These are phyloP conservation scores for Azolla pinnata DNA, from an alignment of 75 land plant genomes.

Conservation along the genomic window DNA sequence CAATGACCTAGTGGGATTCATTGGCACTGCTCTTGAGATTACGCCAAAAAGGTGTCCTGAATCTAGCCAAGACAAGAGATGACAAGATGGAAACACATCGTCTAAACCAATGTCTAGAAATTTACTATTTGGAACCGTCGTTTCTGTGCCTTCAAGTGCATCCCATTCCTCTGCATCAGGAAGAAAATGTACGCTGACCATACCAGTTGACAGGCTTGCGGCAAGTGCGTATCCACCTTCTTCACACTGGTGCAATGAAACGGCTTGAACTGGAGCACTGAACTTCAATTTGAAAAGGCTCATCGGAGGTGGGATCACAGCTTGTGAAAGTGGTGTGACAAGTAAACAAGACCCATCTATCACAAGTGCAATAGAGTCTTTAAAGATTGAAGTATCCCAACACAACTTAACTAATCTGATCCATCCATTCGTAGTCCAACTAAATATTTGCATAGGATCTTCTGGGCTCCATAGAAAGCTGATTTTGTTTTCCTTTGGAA, in stretches of 20 bases:
- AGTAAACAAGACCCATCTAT: slow-evolving; percentile 56
- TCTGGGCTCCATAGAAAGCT: slow-evolving; percentile 76
- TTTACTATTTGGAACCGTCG: slow-evolving; percentile 25
- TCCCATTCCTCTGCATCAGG: slow-evolving; percentile 48
- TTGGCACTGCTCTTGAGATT: slow-evolving; percentile 10
- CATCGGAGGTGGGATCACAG: slow-evolving; percentile 89
- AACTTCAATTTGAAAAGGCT: slow-evolving; percentile 55
- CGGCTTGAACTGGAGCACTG: slow-evolving; percentile 46
- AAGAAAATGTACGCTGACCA: slow-evolving; percentile 54
- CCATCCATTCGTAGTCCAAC: slow-evolving; percentile 64
- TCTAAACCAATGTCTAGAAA: too few relatives aligned
- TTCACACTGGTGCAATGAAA: slow-evolving; percentile 31
- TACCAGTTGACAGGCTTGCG: slow-evolving; percentile 54
- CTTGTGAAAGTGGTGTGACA: slow-evolving; percentile 61
- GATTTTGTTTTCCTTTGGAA: slow-evolving; percentile 39
- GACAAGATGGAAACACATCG: slow-evolving; percentile 27
- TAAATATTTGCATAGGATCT: slow-evolving; percentile 57
- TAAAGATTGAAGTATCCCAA: slow-evolving; percentile 72
- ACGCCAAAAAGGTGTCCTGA: slow-evolving; percentile 47
- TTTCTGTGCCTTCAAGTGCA: slow-evolving; percentile 55
- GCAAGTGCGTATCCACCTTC: slow-evolving; percentile 35
- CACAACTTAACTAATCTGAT: slow-evolving; percentile 41
- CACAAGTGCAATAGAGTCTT: slow-evolving; percentile 63
- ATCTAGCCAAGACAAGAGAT: slow-evolving; percentile 66
- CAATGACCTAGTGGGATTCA: neutral